Evolutionary conservation across 164 flowering plant genomes (phyloP).

Genomic region (Umbellularia californica): DNA sequence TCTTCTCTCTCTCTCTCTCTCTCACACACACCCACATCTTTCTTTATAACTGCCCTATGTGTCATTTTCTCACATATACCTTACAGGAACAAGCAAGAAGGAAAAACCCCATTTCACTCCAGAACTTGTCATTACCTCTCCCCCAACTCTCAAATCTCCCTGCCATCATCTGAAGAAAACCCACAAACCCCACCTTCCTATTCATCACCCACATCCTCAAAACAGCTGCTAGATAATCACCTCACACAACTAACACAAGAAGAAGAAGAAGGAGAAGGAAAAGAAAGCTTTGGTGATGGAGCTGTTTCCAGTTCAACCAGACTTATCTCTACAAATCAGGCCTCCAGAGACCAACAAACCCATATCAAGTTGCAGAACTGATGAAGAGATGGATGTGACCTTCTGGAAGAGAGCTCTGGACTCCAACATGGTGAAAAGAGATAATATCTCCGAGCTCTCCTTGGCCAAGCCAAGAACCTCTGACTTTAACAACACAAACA

Average conservation of each 20-base stretch:
- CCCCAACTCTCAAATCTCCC: slow-evolving; percentile 6
- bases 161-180: slow-evolving; percentile 11
- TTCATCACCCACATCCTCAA: not conserved
- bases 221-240: not conserved
- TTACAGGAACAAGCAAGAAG: slow-evolving; percentile 68
- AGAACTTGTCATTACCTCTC: slow-evolving; percentile 11
- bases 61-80: slow-evolving; percentile 92
- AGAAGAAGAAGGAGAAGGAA: slow-evolving; percentile 9
- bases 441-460: slow-evolving; percentile 45
- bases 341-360: slow-evolving; percentile 72
- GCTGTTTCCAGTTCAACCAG: slow-evolving; percentile 92
- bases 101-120: slow-evolving; percentile 14
- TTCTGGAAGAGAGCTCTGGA: slow-evolving; percentile 73
- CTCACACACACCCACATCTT: not conserved
- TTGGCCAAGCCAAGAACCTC: slow-evolving; percentile 47
- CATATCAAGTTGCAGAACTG: slow-evolving; percentile 38
- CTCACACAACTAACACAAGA: not conserved
- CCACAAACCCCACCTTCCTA: slow-evolving; percentile 7
- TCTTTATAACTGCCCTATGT: slow-evolving; percentile 38
- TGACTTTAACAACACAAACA: slow-evolving; percentile 16
- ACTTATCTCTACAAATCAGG: slow-evolving; percentile 90
- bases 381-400: slow-evolving; percentile 58
- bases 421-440: slow-evolving; percentile 33
- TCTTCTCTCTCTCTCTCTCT: slow-evolving; percentile 18
- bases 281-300: slow-evolving; percentile 44